phyloP scores from a whole-genome alignment of 441 rosid genomes.

The Adansonia gregorii region DNA sequence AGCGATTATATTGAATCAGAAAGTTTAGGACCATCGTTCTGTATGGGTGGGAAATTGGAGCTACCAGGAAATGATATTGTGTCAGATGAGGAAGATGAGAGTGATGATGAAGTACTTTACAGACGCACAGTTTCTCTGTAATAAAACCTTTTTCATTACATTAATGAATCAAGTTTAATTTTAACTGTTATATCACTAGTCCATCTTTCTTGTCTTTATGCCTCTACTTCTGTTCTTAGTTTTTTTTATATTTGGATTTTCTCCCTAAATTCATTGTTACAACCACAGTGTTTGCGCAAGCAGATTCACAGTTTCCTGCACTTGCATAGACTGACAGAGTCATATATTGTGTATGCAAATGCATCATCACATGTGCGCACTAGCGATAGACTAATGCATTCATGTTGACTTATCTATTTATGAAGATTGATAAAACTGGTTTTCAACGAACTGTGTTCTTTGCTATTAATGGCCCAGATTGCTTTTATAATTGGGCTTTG shows the following conservation, averaged over 20 bases:
- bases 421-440: neutral
- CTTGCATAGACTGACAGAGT: neutral
- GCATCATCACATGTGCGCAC: neutral
- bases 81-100: conserved; percentile 74
- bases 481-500: neutral
- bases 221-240: neutral
- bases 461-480: neutral
- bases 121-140: conserved; percentile 66
- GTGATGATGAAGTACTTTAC: conserved; percentile 71
- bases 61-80: conserved; percentile 60
- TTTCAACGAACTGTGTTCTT: neutral
- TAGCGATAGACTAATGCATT: neutral
- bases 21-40: conserved; percentile 55
- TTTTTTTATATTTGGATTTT: neutral
- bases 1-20: conserved; percentile 66
- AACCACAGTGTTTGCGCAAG: neutral
- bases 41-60: conserved; percentile 67
- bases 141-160: conserved; percentile 20
- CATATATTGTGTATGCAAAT: neutral
- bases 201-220: neutral
- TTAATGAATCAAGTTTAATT: conserved; percentile 21
- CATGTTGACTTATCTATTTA: neutral
- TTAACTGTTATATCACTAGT: neutral
- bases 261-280: conserved; percentile 1
- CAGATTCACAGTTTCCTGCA: neutral